Conservation (phyloP, 2,329 filamentous ascomycete genomes). For the Diaporthe citri region DNA sequence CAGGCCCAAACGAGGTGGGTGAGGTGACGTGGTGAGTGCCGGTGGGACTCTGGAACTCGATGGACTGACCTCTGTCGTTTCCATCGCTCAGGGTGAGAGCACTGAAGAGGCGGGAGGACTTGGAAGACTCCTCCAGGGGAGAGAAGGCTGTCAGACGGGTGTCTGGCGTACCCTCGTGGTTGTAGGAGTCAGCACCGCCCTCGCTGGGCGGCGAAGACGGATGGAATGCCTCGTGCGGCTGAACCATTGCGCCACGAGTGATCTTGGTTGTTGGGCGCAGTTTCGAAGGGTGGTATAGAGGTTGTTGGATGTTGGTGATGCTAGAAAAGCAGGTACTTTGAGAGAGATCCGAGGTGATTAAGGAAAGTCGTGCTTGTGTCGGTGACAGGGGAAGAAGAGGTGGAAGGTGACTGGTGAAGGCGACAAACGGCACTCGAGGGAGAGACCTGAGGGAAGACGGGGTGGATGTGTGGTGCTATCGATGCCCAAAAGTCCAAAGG, state of each 20-base stretch:
- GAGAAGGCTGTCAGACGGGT: conserved; percentile 75
- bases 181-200: conserved; percentile 67
- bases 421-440: neutral
- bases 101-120: conserved; percentile 55
- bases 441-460: neutral
- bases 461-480: neutral
- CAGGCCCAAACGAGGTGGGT: conserved; percentile 45
- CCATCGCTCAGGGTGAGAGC: conserved; percentile 48
- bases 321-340: neutral
- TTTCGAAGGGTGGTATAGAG: neutral
- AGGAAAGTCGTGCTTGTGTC: neutral
- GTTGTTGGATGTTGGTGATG: neutral
- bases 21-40: conserved; percentile 32
- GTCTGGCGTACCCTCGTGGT: conserved; percentile 70
- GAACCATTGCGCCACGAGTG: conserved; percentile 52
- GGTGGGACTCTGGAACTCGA: conserved; percentile 41
- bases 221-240: conserved; percentile 57
- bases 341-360: neutral
- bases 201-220: conserved; percentile 66
- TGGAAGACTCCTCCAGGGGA: conserved; percentile 66
- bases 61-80: conserved; percentile 45
- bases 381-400: neutral
- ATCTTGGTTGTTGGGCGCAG: conserved; percentile 10
- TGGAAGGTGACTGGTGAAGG: neutral
- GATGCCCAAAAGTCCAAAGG: neutral